Conservation (phyloP, 1,284 basidiomycete genomes). For the Cutaneotrichosporon cutaneum region DNA sequence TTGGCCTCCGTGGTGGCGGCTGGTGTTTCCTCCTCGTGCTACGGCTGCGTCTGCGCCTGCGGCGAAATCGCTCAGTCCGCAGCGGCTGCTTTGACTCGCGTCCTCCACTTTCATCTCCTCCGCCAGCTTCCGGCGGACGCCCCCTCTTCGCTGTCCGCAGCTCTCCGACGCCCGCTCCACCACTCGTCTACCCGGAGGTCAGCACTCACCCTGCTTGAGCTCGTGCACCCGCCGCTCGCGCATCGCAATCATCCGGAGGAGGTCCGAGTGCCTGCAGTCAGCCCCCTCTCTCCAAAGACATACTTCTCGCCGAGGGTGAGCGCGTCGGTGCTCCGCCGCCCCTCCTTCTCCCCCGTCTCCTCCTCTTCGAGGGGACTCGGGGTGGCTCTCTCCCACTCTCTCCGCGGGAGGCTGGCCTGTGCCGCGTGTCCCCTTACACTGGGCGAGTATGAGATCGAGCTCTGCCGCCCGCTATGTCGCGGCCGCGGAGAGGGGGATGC, state of each 20-base stretch:
- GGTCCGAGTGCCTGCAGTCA: constrained; percentile 42
- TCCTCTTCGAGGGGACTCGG: background rate
- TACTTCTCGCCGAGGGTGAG: constrained; percentile 8
- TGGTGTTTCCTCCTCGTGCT: too few species aligned
- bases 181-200: background rate
- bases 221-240: constrained; percentile 45
- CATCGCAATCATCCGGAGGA: constrained; percentile 43
- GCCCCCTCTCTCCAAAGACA: background rate
- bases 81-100: background rate
- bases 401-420: background rate
- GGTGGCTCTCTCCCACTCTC: background rate
- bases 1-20: too few species aligned
- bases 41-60: too few species aligned
- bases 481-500: background rate
- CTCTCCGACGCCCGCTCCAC: background rate
- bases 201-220: constrained; percentile 41
- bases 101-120: background rate
- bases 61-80: too few species aligned
- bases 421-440: background rate
- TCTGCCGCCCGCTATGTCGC: background rate
- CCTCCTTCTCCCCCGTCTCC: background rate
- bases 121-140: too few species aligned
- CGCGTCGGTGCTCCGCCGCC: background rate
- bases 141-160: too few species aligned
- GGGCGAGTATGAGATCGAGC: constrained; percentile 8